Base-by-base conservation (phyloP, 129 eudicot species). In the Pseudognaphalium luteoalbum region DNA sequence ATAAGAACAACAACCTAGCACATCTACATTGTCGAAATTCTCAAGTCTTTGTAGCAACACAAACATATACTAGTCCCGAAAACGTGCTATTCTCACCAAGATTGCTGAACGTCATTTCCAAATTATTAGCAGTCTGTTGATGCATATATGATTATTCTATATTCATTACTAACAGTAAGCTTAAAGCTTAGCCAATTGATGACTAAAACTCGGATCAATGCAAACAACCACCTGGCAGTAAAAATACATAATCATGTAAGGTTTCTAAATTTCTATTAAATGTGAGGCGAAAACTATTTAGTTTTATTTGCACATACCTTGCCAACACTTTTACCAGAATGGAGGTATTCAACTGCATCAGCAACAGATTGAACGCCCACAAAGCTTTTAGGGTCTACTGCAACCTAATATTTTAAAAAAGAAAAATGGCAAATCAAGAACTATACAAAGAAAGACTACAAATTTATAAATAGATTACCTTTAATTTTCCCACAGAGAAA, bases 271-370 rank as follows among this genome's bases (percentile, higher is more conserved):
- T 57, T 66, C 1, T 68, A 67, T 41, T 8, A 1, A 6, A 41
- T 19, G 0, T 44, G 70, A 19, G 35, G 9, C 9, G 8, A 72
- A 67, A 8, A 14, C 41, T 29, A 19, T 66, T 28, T 47, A 22
- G 22, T 42, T 11, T 35, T 28, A 37, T 54, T 30, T 41, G 72
- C 58, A 39, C 65, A 39, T 88, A 93, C 97, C 98, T 93, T 93
- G 83, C 98, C 98, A 51, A 91, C 87, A 51, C 98, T 93, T 82
- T 82, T 88, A 69, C 98, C 98, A 66, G 98, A 91, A 89, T 93
- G 98, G 47, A 93, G 97, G 80, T 93, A 85, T 74, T 93, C 97
- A 78, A 88, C 98, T 70, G 98, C 98, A 91, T 88, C 93, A 42
- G 91, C 87, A 84, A 87, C 93, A 1, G 98, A 91, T 39, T 81